phyloP scores from a whole-genome alignment of 116 monocot species.

The Dioscorea cayenensis region DNA sequence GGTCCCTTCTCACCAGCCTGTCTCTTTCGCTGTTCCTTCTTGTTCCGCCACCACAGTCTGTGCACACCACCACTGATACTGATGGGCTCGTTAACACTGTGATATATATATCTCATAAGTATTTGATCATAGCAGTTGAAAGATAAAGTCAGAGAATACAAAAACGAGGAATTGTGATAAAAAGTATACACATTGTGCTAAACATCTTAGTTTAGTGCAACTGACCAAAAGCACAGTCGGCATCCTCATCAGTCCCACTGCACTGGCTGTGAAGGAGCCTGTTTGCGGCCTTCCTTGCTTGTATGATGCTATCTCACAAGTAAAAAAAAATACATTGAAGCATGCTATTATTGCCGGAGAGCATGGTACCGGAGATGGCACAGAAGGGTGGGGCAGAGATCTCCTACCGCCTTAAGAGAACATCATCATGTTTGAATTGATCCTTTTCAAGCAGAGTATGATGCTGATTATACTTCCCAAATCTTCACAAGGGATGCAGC shows the following conservation, averaged over 20 bases:
- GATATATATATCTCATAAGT: too few species aligned
- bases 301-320: constrained; percentile 57
- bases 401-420: constrained; percentile 49
- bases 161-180: too few species aligned
- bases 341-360: constrained; percentile 15
- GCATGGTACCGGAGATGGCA: constrained; percentile 40
- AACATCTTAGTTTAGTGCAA: too few species aligned
- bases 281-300: constrained; percentile 11
- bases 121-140: too few species aligned
- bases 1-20: too few species aligned
- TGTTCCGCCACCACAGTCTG: too few species aligned
- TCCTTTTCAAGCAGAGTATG: constrained; percentile 62
- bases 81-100: too few species aligned
- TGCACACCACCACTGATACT: too few species aligned
- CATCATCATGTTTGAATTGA: constrained; percentile 59
- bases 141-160: too few species aligned
- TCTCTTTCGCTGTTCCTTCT: too few species aligned
- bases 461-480: constrained; percentile 28
- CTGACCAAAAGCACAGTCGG: constrained; percentile 51
- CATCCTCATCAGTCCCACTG: constrained; percentile 73
- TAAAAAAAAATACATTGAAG: not conserved
- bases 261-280: constrained; percentile 78
- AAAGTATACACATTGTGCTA: too few species aligned
- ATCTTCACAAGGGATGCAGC: constrained; percentile 3
- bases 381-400: constrained; percentile 61